A percentile compares a stretch with the other conserved stretches of the same genome.
phyloP scores from a whole-genome alignment of 108 stramenopile genomes.

The Pseudonitzschia multiseries region DNA sequence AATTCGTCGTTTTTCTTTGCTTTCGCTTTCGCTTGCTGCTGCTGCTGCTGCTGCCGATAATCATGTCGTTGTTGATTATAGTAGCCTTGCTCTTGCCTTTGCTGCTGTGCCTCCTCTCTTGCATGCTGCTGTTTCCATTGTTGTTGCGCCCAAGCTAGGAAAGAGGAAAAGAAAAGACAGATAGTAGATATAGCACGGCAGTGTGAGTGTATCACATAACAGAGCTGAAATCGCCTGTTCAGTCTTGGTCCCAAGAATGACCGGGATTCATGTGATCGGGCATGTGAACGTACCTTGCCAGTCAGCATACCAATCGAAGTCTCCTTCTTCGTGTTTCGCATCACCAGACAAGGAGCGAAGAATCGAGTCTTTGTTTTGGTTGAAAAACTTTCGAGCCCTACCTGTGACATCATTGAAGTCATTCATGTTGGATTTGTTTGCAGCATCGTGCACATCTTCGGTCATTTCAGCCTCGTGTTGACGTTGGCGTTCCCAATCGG shows the following conservation, averaged over 20 bases:
- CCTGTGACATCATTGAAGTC: conserved; percentile 61
- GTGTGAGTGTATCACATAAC: neutral
- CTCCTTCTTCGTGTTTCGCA: conserved; percentile 47
- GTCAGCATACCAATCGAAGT: conserved; percentile 72
- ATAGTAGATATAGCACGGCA: neutral
- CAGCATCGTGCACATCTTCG: conserved; percentile 21
- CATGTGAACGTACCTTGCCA: conserved; percentile 51
- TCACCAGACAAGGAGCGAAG: conserved; percentile 55
- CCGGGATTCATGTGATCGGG: neutral
- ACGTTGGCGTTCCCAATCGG: conserved; percentile 83
- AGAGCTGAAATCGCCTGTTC: neutral
- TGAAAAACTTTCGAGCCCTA: conserved; percentile 54
- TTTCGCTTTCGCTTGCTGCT: conserved; percentile 35
- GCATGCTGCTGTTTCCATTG: conserved; percentile 71
- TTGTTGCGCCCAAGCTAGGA: conserved; percentile 57
- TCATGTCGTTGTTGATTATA: conserved; percentile 40
- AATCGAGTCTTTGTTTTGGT: conserved; percentile 48
- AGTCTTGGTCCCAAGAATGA: neutral
- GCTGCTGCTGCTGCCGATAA: too few relatives aligned
- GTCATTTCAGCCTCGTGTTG: conserved; percentile 58
- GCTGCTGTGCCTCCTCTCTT: conserved; percentile 47
- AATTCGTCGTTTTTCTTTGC: conserved; percentile 40
- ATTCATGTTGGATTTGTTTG: conserved; percentile 4
- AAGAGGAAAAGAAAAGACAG: neutral
- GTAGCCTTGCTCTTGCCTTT: conserved; percentile 39